These are phyloP conservation scores for Cochlearia excelsa DNA, from an alignment of 345 rosid genomes.

Conservation along the genomic window DNA sequence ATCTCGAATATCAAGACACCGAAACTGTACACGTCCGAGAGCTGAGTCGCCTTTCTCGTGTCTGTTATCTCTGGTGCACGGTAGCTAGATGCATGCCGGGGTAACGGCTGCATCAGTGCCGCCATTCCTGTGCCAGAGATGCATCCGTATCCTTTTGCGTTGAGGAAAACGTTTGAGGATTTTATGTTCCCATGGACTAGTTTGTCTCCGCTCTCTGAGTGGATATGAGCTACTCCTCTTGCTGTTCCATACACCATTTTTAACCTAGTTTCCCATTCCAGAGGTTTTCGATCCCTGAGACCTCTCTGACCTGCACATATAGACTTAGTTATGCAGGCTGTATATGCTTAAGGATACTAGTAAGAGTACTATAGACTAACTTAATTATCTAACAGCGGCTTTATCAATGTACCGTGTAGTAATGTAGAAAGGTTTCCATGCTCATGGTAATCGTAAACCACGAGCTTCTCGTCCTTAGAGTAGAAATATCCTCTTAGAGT, in stretches of 20 bases:
- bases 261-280: conserved; percentile 82
- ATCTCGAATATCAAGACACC: conserved; percentile 88
- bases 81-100: conserved; percentile 70
- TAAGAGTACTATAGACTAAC: neutral
- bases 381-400: no score
- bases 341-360: conserved; percentile 12
- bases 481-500: conserved; percentile 76
- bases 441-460: conserved; percentile 68
- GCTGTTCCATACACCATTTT: conserved; percentile 73
- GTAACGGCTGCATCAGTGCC: conserved; percentile 60
- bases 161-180: conserved; percentile 81
- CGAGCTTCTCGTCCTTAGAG: conserved; percentile 94
- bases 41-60: conserved; percentile 68
- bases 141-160: conserved; percentile 51
- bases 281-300: conserved; percentile 43
- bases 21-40: conserved; percentile 77
- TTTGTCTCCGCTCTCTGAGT: conserved; percentile 62
- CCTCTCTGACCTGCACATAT: conserved; percentile 51
- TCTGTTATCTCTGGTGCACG: conserved; percentile 92
- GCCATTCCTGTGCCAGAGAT: conserved; percentile 80
- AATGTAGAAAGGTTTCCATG: conserved; percentile 73
- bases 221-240: conserved; percentile 73
- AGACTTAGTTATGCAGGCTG: conserved; percentile 13
- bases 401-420: conserved; percentile 57
- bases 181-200: conserved; percentile 88